These are phyloP conservation scores for Amaranthus cruentus DNA, from an alignment of 148 eudicot genomes.

Conservation along the genomic window DNA sequence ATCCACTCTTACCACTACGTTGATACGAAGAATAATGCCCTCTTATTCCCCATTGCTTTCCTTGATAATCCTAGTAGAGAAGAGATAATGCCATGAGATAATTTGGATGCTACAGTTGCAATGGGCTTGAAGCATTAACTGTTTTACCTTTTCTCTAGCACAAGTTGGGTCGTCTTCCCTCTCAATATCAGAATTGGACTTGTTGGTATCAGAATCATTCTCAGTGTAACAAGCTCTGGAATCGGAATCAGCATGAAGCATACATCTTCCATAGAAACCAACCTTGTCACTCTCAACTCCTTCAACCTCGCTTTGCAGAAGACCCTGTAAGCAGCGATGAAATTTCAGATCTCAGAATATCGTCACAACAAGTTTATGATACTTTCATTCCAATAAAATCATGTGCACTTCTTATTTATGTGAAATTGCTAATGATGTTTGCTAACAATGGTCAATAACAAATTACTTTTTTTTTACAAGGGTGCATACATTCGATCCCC, in stretches of 20 bases:
- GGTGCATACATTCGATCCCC: too few relatives aligned
- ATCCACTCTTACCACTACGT: slow-evolving; percentile 31
- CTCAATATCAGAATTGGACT: slow-evolving; percentile 19
- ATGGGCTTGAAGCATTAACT: neutral
- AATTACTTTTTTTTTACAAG: too few relatives aligned
- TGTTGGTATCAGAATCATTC: slow-evolving; percentile 23
- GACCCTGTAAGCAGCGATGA: slow-evolving; percentile 34
- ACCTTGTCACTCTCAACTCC: slow-evolving; percentile 37
- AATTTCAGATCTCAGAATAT: neutral
- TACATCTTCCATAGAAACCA: slow-evolving; percentile 53
- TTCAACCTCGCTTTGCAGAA: slow-evolving; percentile 56
- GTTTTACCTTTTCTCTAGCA: slow-evolving; percentile 57
- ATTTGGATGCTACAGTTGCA: neutral
- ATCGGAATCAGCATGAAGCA: slow-evolving; percentile 39
- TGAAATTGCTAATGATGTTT: too few relatives aligned
- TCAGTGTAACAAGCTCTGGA: slow-evolving; percentile 18
- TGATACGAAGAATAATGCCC: slow-evolving; percentile 26
- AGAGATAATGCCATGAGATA: slow-evolving; percentile 9
- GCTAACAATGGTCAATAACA: too few relatives aligned
- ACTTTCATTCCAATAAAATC: neutral
- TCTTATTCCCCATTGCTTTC: slow-evolving; percentile 41
- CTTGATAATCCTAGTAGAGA: slow-evolving; percentile 48
- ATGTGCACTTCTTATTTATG: too few relatives aligned
- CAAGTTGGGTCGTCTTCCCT: slow-evolving; percentile 42
- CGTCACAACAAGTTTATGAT: neutral